Evolutionary conservation across 805 yeast species (phyloP).

Genomic region (Saccharomyces mikatae): DNA sequence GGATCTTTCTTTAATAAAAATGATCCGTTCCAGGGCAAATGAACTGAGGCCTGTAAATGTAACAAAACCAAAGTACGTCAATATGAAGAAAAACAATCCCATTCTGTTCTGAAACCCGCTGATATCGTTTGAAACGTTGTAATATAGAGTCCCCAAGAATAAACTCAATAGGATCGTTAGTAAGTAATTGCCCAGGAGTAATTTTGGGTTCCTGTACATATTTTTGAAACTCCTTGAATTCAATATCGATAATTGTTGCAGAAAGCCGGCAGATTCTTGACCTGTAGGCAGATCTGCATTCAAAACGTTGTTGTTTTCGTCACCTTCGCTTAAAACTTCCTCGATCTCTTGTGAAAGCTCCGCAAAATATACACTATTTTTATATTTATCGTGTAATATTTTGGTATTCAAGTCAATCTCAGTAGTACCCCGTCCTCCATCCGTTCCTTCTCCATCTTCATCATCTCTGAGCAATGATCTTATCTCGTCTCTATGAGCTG

Average conservation of each 20-base stretch:
- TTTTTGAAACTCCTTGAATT: conserved; percentile 87
- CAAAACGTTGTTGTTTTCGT: background rate
- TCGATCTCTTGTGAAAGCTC: conserved; percentile 29
- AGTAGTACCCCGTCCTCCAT: conserved; percentile 6
- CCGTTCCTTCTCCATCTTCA: conserved; percentile 15
- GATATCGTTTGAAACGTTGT: conserved; percentile 75
- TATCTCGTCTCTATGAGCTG: conserved; percentile 69
- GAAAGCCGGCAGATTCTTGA: conserved; percentile 42
- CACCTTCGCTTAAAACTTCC: background rate
- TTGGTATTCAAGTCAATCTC: conserved; percentile 14
- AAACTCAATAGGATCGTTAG: conserved; percentile 69
- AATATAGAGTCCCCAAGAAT: conserved; percentile 81
- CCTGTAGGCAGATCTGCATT: conserved; percentile 9
- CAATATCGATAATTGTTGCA: conserved; percentile 61
- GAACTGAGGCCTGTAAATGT: conserved; percentile 87
- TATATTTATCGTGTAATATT: conserved; percentile 26
- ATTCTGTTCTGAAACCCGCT: conserved; percentile 94
- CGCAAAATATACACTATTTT: conserved; percentile 28
- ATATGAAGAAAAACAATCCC: conserved; percentile 84
- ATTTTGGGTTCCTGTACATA: conserved; percentile 82
- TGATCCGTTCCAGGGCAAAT: conserved; percentile 79
- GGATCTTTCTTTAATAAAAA: conserved; percentile 87
- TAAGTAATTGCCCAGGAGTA: conserved; percentile 77
- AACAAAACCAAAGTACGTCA: conserved; percentile 90
- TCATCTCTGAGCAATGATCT: conserved; percentile 24